Evolutionary conservation across 176 grass and related monocot genomes (phyloP).

Genomic region (Phoenix dactylifera): DNA sequence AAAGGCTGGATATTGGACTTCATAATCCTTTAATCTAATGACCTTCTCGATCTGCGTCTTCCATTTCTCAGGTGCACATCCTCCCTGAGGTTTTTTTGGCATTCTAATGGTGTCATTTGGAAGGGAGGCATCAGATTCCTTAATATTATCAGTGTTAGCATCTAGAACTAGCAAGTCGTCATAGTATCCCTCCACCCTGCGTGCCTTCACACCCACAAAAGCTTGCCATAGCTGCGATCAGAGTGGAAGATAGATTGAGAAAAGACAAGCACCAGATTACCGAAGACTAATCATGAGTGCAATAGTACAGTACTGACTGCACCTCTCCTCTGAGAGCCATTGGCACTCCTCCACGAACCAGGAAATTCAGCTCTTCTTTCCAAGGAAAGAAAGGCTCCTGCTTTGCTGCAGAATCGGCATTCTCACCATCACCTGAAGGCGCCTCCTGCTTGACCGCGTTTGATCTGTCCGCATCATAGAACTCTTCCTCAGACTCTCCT

Average conservation of each 20-base stretch:
- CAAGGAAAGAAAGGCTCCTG: conserved; percentile 42
- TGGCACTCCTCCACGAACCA: conserved; percentile 85
- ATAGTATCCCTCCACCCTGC: conserved; percentile 74
- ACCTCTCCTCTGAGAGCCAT: conserved; percentile 99
- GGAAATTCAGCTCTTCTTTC: conserved; percentile 73
- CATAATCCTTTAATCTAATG: conserved; percentile 28
- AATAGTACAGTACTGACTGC: conserved; percentile 25
- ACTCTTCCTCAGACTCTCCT: conserved; percentile 35
- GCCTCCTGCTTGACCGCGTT: conserved; percentile 8
- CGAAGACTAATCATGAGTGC: conserved; percentile 20
- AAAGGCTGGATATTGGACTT: not conserved
- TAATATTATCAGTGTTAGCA: not conserved
- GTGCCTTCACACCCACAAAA: conserved; percentile 61
- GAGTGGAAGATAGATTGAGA: not conserved
- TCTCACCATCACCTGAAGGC: conserved; percentile 18
- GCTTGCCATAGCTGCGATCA: conserved; percentile 93
- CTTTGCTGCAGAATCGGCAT: not conserved
- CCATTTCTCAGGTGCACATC: conserved; percentile 59
- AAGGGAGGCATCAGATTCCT: conserved; percentile 22
- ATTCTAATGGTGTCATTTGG: conserved; percentile 25
- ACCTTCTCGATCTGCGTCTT: conserved; percentile 99
- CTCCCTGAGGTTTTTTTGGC: conserved; percentile 14
- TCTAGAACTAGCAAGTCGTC: conserved; percentile 48
- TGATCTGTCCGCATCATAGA: conserved; percentile 29
- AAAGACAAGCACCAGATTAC: not conserved